phyloP scores from a whole-genome alignment of 805 yeast species.

The Zygosaccharomyces bailii region DNA sequence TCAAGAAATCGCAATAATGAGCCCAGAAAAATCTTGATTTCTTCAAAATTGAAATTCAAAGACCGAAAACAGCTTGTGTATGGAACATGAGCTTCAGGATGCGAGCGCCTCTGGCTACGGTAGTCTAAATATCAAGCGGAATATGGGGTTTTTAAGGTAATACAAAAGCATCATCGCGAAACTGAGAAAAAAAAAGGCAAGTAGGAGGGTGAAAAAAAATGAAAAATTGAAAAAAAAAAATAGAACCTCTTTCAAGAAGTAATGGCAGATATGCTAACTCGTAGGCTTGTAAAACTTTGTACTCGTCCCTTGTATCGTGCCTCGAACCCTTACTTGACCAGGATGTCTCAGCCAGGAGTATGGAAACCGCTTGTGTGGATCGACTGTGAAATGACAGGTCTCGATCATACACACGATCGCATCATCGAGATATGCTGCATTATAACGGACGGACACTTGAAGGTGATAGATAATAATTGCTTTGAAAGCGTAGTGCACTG shows the following conservation, averaged over 20 bases:
- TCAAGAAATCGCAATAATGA: background rate
- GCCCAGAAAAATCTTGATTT: too few species aligned
- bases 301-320: background rate
- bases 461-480: conserved; percentile 55
- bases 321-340: conserved; percentile 5
- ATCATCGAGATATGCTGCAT: conserved; percentile 91
- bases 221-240: background rate
- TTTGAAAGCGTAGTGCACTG: conserved; percentile 80
- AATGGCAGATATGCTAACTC: background rate
- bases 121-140: too few species aligned
- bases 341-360: conserved; percentile 3
- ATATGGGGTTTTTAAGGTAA: too few species aligned
- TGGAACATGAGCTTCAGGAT: too few species aligned
- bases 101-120: too few species aligned
- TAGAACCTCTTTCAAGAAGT: background rate
- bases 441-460: conserved; percentile 78
- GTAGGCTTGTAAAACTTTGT: background rate
- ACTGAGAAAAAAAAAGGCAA: background rate
- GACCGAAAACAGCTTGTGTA: too few species aligned
- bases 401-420: conserved; percentile 72
- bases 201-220: too few species aligned
- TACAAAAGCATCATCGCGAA: background rate
- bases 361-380: conserved; percentile 74
- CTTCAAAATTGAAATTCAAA: too few species aligned
- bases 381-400: conserved; percentile 98